Evolutionary conservation across 345 rosid species (phyloP).

Genomic region (Brassica juncea): DNA sequence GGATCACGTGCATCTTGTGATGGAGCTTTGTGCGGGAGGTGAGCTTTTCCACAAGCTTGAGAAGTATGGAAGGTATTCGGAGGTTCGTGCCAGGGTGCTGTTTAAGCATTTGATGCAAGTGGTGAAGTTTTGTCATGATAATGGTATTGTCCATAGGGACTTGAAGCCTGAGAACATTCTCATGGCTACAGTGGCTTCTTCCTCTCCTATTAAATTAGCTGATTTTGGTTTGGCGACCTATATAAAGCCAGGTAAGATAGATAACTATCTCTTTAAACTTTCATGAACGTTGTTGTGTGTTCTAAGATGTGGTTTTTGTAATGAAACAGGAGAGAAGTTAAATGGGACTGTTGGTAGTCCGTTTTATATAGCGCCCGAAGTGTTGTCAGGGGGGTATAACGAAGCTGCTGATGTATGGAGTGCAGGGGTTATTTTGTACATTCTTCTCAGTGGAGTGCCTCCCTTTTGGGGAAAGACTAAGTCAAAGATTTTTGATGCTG

Average conservation of each 20-base stretch:
- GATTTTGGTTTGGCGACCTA: conserved; percentile 79
- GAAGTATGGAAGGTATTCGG: conserved; percentile 63
- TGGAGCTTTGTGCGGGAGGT: conserved; percentile 74
- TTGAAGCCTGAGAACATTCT: conserved; percentile 73
- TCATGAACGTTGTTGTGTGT: conserved; percentile 4
- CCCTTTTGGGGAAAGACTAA: conserved; percentile 83
- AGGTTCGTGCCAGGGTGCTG: conserved; percentile 49
- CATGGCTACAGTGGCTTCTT: conserved; percentile 58
- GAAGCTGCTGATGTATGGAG: conserved; percentile 85
- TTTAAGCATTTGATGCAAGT: conserved; percentile 70
- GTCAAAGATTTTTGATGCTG: conserved; percentile 80
- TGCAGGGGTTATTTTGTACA: conserved; percentile 70
- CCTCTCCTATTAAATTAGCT: conserved; percentile 69
- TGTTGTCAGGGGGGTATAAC: conserved; percentile 62
- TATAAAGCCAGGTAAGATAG: conserved; percentile 55
- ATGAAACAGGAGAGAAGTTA: conserved; percentile 57
- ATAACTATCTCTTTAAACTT: background rate
- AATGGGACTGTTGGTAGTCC: conserved; percentile 74
- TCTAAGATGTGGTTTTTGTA: conserved; percentile 20
- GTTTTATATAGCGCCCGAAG: conserved; percentile 77
- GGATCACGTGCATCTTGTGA: conserved; percentile 60
- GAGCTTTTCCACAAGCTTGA: conserved; percentile 66
- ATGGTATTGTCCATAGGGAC: conserved; percentile 76
- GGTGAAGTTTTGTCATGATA: conserved; percentile 66
- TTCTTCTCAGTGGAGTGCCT: conserved; percentile 71